phyloP scores from a whole-genome alignment of 2,329 filamentous ascomycete species.

The Scleromitrula shiraiana region DNA sequence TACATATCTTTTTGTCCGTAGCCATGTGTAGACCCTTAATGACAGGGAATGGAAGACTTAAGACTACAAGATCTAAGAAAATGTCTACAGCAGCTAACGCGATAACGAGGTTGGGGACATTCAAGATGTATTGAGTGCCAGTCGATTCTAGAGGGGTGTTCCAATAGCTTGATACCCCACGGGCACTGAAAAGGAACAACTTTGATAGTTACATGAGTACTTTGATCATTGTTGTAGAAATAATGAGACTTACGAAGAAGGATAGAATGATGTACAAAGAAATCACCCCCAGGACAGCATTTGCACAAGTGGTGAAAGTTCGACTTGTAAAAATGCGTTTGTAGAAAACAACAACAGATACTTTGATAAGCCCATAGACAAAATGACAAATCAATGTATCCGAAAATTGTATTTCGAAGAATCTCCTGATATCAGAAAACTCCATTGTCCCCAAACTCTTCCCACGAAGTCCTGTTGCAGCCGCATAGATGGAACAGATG shows the following conservation, averaged over 20 bases:
- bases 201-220: background rate
- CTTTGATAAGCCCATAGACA: conserved; percentile 2
- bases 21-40: conserved; percentile 1
- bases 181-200: background rate
- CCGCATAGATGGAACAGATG: background rate
- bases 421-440: background rate
- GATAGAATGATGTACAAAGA: conserved; percentile 1
- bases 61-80: background rate
- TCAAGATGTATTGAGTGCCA: background rate
- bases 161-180: background rate
- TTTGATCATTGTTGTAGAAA: background rate
- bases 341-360: conserved; percentile 6
- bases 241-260: background rate
- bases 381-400: conserved; percentile 7
- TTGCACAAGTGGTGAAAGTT: background rate
- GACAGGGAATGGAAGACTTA: background rate
- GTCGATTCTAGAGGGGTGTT: background rate
- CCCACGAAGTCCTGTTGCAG: conserved; percentile 1
- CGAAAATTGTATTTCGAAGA: background rate
- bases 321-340: conserved; percentile 1
- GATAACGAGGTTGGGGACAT: conserved; percentile 1
- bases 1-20: background rate
- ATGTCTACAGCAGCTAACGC: conserved; percentile 1
- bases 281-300: conserved; percentile 1
- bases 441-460: background rate